Conservation (phyloP, 495 filamentous ascomycete species). For the Penicillium dipodomyicola region DNA sequence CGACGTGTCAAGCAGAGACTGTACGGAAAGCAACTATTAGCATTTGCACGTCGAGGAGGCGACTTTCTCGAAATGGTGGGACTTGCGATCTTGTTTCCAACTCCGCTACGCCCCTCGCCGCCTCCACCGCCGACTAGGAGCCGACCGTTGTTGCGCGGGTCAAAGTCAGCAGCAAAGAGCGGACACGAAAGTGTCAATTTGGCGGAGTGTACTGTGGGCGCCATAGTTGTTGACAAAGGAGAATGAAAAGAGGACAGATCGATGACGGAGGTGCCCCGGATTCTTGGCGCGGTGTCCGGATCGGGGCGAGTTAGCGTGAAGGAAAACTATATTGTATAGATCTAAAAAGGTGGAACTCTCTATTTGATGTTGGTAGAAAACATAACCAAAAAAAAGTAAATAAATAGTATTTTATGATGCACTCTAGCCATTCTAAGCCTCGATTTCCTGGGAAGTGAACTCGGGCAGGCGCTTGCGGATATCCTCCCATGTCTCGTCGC, state of each 20-base stretch:
- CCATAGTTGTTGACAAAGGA: slow-evolving; percentile 32
- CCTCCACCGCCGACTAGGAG: slow-evolving; percentile 90
- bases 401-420: slow-evolving; percentile 22
- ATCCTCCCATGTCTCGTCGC: slow-evolving; percentile 64
- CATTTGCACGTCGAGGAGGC: not conserved
- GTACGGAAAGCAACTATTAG: slow-evolving; percentile 7
- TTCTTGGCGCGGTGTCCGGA: slow-evolving; percentile 33
- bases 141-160: slow-evolving; percentile 68
- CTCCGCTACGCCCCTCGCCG: slow-evolving; percentile 78
- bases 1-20: slow-evolving; percentile 70
- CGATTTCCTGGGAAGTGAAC: slow-evolving; percentile 67
- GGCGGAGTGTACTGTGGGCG: slow-evolving; percentile 56
- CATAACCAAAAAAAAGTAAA: slow-evolving; percentile 2
- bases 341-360: not conserved
- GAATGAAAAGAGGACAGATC: slow-evolving; percentile 26
- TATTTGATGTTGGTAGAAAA: not conserved
- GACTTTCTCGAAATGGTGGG: slow-evolving; percentile 6
- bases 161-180: slow-evolving; percentile 87
- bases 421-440: slow-evolving; percentile 36
- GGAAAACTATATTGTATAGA: not conserved
- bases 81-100: slow-evolving; percentile 85
- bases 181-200: slow-evolving; percentile 79
- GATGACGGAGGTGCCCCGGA: slow-evolving; percentile 29
- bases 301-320: slow-evolving; percentile 10
- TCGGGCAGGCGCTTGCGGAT: slow-evolving; percentile 59